Evolutionary conservation across 345 rosid genomes (phyloP).

Genomic region (Clausena lansium): DNA sequence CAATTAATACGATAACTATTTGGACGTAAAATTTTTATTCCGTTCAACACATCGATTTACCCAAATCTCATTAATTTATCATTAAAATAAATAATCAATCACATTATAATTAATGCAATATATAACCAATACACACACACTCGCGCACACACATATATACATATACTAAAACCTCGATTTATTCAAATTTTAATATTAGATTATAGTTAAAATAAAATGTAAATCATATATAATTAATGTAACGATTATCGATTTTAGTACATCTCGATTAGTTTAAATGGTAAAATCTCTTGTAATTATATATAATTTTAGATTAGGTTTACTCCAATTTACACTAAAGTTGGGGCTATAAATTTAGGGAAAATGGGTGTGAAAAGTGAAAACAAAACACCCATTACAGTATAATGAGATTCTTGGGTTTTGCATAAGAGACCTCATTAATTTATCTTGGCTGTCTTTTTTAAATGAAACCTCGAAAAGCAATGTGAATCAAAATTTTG

Average conservation of each 20-base stretch:
- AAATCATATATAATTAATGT: not conserved
- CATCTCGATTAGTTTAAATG: not conserved
- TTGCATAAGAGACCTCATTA: too few relatives aligned
- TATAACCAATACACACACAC: too few relatives aligned
- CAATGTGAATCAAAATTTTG: not conserved
- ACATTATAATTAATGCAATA: too few relatives aligned
- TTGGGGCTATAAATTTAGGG: fast-evolving
- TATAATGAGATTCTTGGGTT: not conserved
- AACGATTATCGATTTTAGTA: not conserved
- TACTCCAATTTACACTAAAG: not conserved
- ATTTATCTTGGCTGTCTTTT: too few relatives aligned
- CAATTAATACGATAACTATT: not conserved
- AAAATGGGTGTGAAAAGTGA: not conserved
- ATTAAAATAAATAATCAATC: not conserved
- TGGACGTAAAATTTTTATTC: not conserved
- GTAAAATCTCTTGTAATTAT: not conserved
- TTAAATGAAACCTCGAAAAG: too few relatives aligned
- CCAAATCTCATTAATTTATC: not conserved
- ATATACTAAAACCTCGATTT: not conserved
- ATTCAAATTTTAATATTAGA: not conserved
- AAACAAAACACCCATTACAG: not conserved
- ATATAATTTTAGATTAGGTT: not conserved
- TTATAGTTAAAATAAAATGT: not conserved
- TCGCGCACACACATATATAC: too few relatives aligned
- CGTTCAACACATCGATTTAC: not conserved